phyloP scores from a whole-genome alignment of 306 rosid species.

The Potentilla sterilis region DNA sequence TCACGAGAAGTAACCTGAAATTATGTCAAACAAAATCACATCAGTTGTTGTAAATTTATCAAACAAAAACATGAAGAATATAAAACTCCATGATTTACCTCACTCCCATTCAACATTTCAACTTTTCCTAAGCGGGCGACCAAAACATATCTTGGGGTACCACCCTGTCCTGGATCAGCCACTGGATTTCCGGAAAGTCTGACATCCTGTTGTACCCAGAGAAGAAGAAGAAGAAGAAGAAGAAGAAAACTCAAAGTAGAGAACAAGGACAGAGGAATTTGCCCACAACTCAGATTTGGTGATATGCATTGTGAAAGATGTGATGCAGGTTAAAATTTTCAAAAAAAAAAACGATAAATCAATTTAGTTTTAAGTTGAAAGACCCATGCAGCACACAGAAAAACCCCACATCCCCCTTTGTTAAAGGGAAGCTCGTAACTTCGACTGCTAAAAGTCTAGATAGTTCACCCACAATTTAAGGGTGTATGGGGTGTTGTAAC shows the following conservation, averaged over 20 bases:
- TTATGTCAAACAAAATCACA: conserved; percentile 21
- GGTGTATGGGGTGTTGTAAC: neutral
- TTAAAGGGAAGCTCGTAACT: neutral
- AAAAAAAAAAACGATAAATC: neutral
- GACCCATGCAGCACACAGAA: neutral
- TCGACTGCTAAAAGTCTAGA: neutral
- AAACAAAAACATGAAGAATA: conserved; percentile 19
- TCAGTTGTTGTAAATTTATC: conserved; percentile 14
- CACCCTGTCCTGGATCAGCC: conserved; percentile 68
- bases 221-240: neutral
- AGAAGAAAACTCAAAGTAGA: too few species aligned
- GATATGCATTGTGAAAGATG: neutral
- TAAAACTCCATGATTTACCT: conserved; percentile 49
- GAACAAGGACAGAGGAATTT: neutral
- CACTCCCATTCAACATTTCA: conserved; percentile 79
- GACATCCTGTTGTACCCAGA: conserved; percentile 49
- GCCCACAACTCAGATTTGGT: neutral
- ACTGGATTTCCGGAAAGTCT: conserved; percentile 88
- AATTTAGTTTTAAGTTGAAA: neutral
- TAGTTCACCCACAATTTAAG: neutral
- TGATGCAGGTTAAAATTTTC: neutral
- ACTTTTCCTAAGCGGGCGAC: conserved; percentile 74
- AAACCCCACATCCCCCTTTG: neutral
- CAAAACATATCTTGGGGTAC: conserved; percentile 75
- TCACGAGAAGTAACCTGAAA: conserved; percentile 75